These are phyloP conservation scores for Pleochaeta shiraiana DNA, from an alignment of 2,329 filamentous ascomycete genomes.

Conservation along the genomic window DNA sequence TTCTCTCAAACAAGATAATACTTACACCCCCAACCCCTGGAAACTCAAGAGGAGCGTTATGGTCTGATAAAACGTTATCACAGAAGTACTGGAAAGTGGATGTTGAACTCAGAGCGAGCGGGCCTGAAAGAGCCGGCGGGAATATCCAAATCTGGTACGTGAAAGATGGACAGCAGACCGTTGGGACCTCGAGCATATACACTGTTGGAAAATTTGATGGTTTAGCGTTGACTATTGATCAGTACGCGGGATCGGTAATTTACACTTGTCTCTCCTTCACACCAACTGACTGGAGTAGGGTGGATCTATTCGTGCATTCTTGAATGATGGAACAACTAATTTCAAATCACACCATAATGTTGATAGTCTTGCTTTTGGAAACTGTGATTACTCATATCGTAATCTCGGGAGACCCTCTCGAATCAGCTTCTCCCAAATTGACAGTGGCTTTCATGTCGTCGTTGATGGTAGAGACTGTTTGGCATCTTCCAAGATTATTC, in stretches of 20 bases:
- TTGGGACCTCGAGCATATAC: slow-evolving; percentile 62
- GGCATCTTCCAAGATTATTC: slow-evolving; percentile 51
- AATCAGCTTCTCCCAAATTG: slow-evolving; percentile 48
- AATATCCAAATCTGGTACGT: slow-evolving; percentile 91
- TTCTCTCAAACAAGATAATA: slow-evolving; percentile 77
- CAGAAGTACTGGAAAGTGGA: slow-evolving; percentile 59
- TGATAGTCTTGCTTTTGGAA: slow-evolving; percentile 75
- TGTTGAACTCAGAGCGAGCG: slow-evolving; percentile 70
- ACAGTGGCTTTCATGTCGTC: slow-evolving; percentile 47
- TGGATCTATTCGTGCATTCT: slow-evolving; percentile 73
- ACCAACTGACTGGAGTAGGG: slow-evolving; percentile 21
- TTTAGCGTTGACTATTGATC: slow-evolving; percentile 69
- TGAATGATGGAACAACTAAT: slow-evolving; percentile 75
- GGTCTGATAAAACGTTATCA: slow-evolving; percentile 43
- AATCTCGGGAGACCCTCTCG: slow-evolving; percentile 73
- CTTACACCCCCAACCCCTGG: slow-evolving; percentile 77
- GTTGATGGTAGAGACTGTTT: slow-evolving; percentile 71
- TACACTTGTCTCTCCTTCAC: slow-evolving; percentile 4
- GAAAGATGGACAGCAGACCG: slow-evolving; percentile 38
- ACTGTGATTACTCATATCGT: slow-evolving; percentile 78
- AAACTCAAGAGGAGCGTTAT: slow-evolving; percentile 63
- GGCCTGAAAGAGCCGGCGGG: slow-evolving; percentile 64
- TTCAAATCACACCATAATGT: slow-evolving; percentile 56
- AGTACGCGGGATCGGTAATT: slow-evolving; percentile 44
- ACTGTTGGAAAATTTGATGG: slow-evolving; percentile 73